These are phyloP conservation scores for Dendrobium chrysotoxum DNA, from an alignment of 106 monocot species.

Conservation along the genomic window DNA sequence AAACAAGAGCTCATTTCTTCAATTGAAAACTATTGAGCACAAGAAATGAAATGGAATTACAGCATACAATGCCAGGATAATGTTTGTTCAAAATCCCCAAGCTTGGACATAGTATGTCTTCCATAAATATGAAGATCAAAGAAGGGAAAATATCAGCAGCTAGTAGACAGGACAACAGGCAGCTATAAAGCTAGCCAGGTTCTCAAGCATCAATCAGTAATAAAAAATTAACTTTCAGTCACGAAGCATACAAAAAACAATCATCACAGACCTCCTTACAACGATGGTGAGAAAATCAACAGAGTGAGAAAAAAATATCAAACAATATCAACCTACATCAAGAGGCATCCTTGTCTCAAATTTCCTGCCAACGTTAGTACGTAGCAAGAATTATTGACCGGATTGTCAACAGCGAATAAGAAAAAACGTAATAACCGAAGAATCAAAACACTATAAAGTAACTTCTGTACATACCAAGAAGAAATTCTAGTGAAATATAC, in stretches of 20 bases:
- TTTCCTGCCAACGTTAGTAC: not conserved
- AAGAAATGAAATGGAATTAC: not conserved
- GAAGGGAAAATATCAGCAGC: no score
- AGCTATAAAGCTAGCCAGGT: not conserved
- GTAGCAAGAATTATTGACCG: not conserved
- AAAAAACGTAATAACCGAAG: not conserved
- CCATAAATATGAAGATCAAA: no score
- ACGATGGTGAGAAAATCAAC: not conserved
- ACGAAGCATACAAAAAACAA: not conserved
- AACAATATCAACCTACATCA: not conserved
- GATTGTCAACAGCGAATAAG: not conserved
- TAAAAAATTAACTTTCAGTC: not conserved
- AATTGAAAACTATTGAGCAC: not conserved
- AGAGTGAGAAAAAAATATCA: not conserved
- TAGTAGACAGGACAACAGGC: not conserved
- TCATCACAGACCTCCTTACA: not conserved
- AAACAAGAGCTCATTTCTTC: not conserved
- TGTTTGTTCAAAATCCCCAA: not conserved
- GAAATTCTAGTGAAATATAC: not conserved
- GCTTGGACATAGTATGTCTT: not conserved
- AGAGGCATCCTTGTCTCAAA: not conserved
- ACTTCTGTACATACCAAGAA: not conserved
- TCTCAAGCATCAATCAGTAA: not conserved
- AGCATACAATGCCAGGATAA: not conserved
- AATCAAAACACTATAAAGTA: not conserved